These are phyloP conservation scores for Euphorbia schlechtendalii DNA, from an alignment of 441 rosid genomes.

Conservation along the genomic window DNA sequence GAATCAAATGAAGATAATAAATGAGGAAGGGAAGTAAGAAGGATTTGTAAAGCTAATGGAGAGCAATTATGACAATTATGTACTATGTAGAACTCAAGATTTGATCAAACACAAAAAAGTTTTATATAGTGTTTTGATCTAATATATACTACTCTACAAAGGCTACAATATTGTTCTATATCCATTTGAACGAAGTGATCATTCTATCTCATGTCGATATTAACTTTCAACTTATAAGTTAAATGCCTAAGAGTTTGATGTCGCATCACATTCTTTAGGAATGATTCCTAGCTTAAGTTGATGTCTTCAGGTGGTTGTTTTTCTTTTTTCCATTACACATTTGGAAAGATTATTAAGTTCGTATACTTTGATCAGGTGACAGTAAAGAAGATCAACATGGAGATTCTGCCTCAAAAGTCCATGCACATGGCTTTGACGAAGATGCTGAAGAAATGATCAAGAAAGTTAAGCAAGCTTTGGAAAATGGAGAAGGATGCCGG, in stretches of 20 bases:
- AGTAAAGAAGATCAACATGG: slow-evolving; percentile 62
- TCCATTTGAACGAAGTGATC: background rate
- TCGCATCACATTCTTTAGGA: background rate
- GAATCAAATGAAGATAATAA: background rate
- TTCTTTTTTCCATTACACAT: background rate
- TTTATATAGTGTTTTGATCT: background rate
- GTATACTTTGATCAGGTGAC: slow-evolving; percentile 35
- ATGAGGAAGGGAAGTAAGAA: background rate
- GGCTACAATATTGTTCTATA: background rate
- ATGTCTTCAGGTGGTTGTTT: background rate
- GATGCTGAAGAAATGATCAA: slow-evolving; percentile 80
- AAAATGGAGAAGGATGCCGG: slow-evolving; percentile 91
- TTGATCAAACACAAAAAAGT: background rate
- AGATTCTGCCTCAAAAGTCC: slow-evolving; percentile 40
- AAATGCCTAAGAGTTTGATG: background rate
- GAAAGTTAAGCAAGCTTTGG: slow-evolving; percentile 86
- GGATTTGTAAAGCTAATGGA: background rate
- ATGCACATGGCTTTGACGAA: slow-evolving; percentile 61
- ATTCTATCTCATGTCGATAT: background rate
- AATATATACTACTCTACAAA: background rate
- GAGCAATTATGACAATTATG: background rate
- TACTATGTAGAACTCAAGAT: background rate
- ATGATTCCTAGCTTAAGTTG: background rate
- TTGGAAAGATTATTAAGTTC: slow-evolving; percentile 8
- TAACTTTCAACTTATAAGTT: background rate